phyloP scores from a whole-genome alignment of 2,329 filamentous ascomycete genomes.

The Penicillium psychrosexuale region DNA sequence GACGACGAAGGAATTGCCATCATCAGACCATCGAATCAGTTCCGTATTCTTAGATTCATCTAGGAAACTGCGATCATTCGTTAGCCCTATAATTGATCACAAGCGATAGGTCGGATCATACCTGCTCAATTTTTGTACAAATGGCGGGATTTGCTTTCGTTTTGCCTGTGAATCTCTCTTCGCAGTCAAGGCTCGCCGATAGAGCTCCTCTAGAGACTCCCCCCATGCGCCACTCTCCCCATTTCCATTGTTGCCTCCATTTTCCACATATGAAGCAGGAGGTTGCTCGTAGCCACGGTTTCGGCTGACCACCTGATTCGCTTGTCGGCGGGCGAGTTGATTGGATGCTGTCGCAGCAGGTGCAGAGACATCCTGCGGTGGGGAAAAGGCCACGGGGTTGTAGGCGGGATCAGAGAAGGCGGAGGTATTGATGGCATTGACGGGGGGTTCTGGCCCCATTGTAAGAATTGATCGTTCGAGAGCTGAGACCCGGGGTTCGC shows the following conservation, averaged over 20 bases:
- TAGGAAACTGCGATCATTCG: slow-evolving; percentile 66
- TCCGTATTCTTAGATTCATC: slow-evolving; percentile 92
- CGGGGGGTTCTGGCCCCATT: slow-evolving; percentile 52
- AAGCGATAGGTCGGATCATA: slow-evolving; percentile 44
- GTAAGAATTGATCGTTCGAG: slow-evolving; percentile 53
- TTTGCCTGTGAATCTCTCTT: slow-evolving; percentile 87
- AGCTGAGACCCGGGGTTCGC: slow-evolving; percentile 42
- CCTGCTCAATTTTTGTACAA: slow-evolving; percentile 98
- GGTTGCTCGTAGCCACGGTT: slow-evolving; percentile 40
- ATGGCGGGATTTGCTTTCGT: slow-evolving; percentile 92
- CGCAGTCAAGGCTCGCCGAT: slow-evolving; percentile 73
- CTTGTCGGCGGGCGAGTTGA: slow-evolving; percentile 42
- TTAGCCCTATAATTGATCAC: slow-evolving; percentile 7
- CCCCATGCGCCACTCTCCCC: slow-evolving; percentile 43
- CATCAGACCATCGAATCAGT: slow-evolving; percentile 93
- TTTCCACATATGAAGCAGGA: slow-evolving; percentile 29
- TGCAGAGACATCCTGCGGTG: slow-evolving; percentile 52
- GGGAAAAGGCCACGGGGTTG: slow-evolving; percentile 29
- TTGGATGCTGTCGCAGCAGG: slow-evolving; percentile 41
- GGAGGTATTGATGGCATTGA: slow-evolving; percentile 26
- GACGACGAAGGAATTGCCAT: slow-evolving; percentile 94
- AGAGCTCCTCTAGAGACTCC: slow-evolving; percentile 72
- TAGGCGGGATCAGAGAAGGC: slow-evolving; percentile 44
- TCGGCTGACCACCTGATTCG: slow-evolving; percentile 34
- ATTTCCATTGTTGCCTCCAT: slow-evolving; percentile 16